Percentiles rank a stretch among this genome's conserved stretches.
Evolutionary conservation across 345 rosid genomes (phyloP).

Genomic region (Aquilaria malaccensis): DNA sequence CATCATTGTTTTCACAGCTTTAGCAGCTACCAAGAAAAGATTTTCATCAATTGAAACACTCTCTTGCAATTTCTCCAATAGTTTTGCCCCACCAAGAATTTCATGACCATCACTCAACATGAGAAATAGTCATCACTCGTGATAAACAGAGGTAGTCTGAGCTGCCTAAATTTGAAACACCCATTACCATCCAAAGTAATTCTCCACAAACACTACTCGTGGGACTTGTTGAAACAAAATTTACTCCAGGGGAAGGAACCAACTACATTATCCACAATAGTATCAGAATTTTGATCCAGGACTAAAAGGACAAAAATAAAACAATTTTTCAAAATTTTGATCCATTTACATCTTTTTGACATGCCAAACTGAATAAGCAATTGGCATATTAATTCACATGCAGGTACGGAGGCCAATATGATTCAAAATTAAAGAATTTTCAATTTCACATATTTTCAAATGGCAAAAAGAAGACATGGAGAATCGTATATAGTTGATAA

Average conservation of each 20-base stretch:
- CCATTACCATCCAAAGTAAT: constrained; percentile 66
- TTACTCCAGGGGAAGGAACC: constrained; percentile 41
- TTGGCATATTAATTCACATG: not conserved
- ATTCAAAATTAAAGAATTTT: too few relatives aligned
- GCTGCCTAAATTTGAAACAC: constrained; percentile 57
- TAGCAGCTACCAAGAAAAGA: constrained; percentile 57
- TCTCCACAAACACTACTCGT: constrained; percentile 33
- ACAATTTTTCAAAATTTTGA: not conserved
- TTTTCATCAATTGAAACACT: constrained; percentile 45
- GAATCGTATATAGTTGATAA: too few relatives aligned
- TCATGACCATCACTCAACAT: constrained; percentile 33
- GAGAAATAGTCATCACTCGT: constrained; percentile 40
- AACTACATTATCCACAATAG: constrained; percentile 27
- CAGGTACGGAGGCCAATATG: not conserved
- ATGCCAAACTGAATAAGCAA: too few relatives aligned
- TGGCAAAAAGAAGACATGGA: too few relatives aligned
- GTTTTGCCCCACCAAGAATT: constrained; percentile 55
- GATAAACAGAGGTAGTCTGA: constrained; percentile 36
- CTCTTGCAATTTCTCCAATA: constrained; percentile 63
- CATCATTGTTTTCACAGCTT: constrained; percentile 73
- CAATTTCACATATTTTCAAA: too few relatives aligned
- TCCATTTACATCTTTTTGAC: too few relatives aligned
- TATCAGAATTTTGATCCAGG: too few relatives aligned
- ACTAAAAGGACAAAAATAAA: too few relatives aligned
- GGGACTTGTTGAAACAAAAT: constrained; percentile 69